phyloP scores from a whole-genome alignment of 2,329 filamentous ascomycete species.

The Neoscytalidium dimidiatum region DNA sequence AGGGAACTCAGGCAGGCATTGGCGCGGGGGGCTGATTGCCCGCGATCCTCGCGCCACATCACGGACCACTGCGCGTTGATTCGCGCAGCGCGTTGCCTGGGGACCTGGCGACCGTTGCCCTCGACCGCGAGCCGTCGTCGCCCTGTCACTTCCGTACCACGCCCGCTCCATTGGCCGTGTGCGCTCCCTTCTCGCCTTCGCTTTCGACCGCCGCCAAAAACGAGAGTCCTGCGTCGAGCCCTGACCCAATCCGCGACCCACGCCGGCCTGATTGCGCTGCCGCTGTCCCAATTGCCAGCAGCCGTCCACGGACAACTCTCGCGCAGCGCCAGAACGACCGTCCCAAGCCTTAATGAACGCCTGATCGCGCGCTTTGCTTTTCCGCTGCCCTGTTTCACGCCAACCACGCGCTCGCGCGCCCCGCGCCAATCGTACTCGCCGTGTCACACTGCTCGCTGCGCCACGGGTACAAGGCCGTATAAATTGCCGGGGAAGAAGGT shows the following conservation, averaged over 20 bases:
- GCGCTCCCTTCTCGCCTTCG: background rate
- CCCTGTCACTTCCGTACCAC: constrained; percentile 9
- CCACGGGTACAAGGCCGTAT: background rate
- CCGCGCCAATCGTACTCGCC: background rate
- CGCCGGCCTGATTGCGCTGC: background rate
- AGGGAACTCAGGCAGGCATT: constrained; percentile 4
- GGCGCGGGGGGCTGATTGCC: constrained; percentile 4
- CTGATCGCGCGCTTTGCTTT: background rate
- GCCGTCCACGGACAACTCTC: background rate
- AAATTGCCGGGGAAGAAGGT: constrained; percentile 3
- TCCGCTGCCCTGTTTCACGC: constrained; percentile 8
- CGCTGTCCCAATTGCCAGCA: background rate
- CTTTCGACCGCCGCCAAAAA: background rate
- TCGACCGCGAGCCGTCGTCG: constrained; percentile 7
- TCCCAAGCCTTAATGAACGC: background rate
- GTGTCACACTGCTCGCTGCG: background rate
- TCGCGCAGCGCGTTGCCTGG: constrained; percentile 15
- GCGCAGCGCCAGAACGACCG: background rate
- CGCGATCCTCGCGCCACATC: constrained; percentile 9
- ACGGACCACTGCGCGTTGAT: constrained; percentile 10
- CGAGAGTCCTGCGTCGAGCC: background rate
- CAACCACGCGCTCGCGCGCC: constrained; percentile 1
- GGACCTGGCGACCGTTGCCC: constrained; percentile 13
- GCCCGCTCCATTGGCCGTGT: background rate
- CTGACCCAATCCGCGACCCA: background rate